These are phyloP conservation scores for Plectranthus barbatus DNA, from an alignment of 257 asterid species.

Conservation along the genomic window DNA sequence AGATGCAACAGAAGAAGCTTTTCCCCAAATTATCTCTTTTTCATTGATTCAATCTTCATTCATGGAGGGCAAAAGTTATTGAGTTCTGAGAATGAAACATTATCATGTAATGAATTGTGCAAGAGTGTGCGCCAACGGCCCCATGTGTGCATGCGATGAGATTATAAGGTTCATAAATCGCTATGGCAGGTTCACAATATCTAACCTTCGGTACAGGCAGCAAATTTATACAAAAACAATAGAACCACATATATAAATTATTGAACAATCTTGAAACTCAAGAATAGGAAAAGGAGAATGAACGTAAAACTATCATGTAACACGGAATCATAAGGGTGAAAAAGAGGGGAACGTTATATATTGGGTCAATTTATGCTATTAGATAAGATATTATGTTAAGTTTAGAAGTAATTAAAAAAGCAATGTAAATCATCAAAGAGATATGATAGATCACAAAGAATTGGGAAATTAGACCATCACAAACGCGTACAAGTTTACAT, in stretches of 20 bases:
- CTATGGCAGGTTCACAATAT: neutral
- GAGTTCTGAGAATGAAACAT: neutral
- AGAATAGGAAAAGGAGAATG: neutral
- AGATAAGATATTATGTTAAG: neutral
- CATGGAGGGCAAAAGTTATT: neutral
- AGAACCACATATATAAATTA: neutral
- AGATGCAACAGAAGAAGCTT: neutral
- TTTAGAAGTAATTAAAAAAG: neutral
- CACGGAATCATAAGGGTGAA: neutral
- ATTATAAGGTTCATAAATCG: conserved; percentile 2
- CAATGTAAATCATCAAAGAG: neutral
- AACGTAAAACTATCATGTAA: too few species aligned
- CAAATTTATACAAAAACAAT: neutral
- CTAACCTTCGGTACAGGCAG: conserved; percentile 6
- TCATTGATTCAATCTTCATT: neutral
- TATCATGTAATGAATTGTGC: neutral
- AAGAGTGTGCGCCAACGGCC: neutral
- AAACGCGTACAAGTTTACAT: neutral
- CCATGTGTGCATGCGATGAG: neutral
- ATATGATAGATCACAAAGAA: neutral
- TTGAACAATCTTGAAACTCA: neutral
- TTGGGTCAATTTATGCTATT: conserved; percentile 2
- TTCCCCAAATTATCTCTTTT: neutral
- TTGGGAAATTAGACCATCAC: neutral
- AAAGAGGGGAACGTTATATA: neutral